Base-by-base conservation (phyloP, 2,329 filamentous ascomycete species). In the Thielaviopsis punctulata region DNA sequence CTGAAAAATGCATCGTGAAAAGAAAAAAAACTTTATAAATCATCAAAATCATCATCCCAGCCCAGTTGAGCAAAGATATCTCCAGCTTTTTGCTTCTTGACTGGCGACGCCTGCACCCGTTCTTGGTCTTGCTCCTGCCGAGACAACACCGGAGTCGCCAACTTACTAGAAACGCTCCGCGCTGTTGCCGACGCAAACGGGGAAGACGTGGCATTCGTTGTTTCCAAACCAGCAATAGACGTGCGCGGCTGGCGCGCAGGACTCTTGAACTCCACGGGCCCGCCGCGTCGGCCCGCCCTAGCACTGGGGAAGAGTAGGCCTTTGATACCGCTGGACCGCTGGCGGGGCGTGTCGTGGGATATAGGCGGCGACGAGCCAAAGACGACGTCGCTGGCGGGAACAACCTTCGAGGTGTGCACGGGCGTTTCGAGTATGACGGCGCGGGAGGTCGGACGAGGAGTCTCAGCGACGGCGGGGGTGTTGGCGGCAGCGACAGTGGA, bases 11-110 rank as follows among this genome's bases (percentile, higher is more conserved):
- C 30, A 22, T n/a, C n/a, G n/a, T n/a, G 15, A 49, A 41, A 4
- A 27, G 21, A 21, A 39, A 30, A 41, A 33, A 49, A 6, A 12
- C 18, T 21, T 52, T 55, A 65, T 62, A 68, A 61, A 61, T 70
- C 67, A 60, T 77, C 71, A 60, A 70, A 65, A 56, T 78, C 73
- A 55, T 77, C 69, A 59, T 78, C 73, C 76, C 76, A 80, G 45
- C 76, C 76, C 43, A 79, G 61, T 57, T 65, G 66, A 58, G 75
- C 67, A 58, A 74, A 80, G 49, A 79, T 73, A 7, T n/a, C 33
- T 25, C 12, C 15, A 43, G 7, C 12, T 19, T 15, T 27, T 21
- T 49, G 15, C 25, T 45, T 54, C 18, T 43, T 44, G 3, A 54
- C 12, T 13, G 52, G 52, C n/a, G 46, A 43, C n/a, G 24, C 24